These are phyloP conservation scores for Sabuloglossum arenarium DNA, from an alignment of 495 filamentous ascomycete species.

Conservation along the genomic window DNA sequence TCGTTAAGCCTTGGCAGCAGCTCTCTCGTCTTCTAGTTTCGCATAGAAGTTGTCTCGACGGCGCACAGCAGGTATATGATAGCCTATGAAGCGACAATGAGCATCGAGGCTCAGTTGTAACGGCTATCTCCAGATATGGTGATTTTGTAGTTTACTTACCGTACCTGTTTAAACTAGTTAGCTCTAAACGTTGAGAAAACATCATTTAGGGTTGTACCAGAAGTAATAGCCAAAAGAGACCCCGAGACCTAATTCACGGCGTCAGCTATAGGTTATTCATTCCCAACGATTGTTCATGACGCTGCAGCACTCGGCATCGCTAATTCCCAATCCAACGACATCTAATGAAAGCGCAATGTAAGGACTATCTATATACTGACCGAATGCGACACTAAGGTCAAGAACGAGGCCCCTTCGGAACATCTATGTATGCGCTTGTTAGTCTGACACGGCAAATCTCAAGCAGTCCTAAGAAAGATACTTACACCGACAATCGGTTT, in stretches of 20 bases:
- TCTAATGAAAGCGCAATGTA: not conserved
- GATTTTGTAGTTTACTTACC: not conserved
- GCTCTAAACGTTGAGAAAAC: not conserved
- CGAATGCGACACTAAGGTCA: constrained; percentile 56
- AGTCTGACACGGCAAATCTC: not conserved
- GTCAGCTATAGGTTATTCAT: not conserved
- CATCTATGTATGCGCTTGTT: constrained; percentile 29
- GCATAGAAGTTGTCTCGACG: constrained; percentile 56
- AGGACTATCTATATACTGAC: constrained; percentile 18
- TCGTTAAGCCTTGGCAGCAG: constrained; percentile 17
- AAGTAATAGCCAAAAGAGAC: constrained; percentile 50
- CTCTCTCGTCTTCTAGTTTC: constrained; percentile 52
- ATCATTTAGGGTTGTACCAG: constrained; percentile 41
- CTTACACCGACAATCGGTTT: constrained; percentile 34
- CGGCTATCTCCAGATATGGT: not conserved
- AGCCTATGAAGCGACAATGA: constrained; percentile 27
- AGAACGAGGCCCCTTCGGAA: constrained; percentile 53
- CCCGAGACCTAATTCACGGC: constrained; percentile 33
- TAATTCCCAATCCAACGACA: not conserved
- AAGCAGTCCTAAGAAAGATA: not conserved
- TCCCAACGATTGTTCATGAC: not conserved
- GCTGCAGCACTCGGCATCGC: not conserved
- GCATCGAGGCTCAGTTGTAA: not conserved
- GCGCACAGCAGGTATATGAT: constrained; percentile 58
- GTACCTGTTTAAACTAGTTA: constrained; percentile 3